phyloP scores from a whole-genome alignment of 768 basidiomycete genomes.

The Lentinula raphanica region DNA sequence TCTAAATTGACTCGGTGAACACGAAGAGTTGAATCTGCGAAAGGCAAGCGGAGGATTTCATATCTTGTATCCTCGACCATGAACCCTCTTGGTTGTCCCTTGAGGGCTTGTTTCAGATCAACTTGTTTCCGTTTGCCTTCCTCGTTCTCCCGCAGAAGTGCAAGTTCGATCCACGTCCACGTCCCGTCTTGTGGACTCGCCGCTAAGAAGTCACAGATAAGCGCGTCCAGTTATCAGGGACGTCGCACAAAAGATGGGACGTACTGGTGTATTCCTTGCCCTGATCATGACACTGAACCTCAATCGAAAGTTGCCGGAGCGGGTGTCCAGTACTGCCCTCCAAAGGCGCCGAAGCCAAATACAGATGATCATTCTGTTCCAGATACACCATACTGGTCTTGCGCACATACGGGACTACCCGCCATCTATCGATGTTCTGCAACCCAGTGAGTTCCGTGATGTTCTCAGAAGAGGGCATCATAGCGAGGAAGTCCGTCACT shows the following conservation, averaged over 20 bases:
- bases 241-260: neutral
- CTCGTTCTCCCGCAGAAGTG: neutral
- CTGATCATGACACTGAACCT: conserved; percentile 7
- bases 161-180: conserved; percentile 8
- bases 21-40: conserved; percentile 4
- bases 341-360: conserved; percentile 1
- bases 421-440: neutral
- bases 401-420: neutral
- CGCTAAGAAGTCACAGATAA: neutral
- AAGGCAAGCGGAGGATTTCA: conserved; percentile 4
- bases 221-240: no score
- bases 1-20: conserved; percentile 4
- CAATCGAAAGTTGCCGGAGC: neutral
- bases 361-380: neutral
- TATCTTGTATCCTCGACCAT: conserved; percentile 5
- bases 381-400: neutral
- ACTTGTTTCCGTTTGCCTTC: conserved; percentile 1
- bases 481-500: neutral
- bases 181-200: neutral
- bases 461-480: neutral
- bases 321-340: neutral
- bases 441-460: neutral
- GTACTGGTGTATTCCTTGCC: neutral
- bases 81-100: conserved; percentile 1
- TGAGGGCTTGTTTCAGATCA: neutral